Conservation (phyloP, 257 asterid species). For the Solanum chmielewskii region DNA sequence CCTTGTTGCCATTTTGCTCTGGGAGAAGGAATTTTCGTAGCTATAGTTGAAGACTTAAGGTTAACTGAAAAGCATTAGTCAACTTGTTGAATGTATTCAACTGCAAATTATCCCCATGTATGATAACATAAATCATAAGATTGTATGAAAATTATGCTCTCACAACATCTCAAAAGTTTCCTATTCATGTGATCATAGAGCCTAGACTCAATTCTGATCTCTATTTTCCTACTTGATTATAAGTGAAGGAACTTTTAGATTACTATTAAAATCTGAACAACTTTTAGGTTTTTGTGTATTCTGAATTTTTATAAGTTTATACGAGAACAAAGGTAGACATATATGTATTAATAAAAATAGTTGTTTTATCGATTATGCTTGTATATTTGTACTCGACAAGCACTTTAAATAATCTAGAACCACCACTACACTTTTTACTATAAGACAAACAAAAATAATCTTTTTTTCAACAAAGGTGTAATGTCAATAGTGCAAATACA, state of each 20-base stretch:
- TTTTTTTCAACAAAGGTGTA: not conserved
- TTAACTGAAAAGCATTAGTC: conserved; percentile 9
- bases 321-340: not conserved
- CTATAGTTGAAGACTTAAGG: not conserved
- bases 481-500: not conserved
- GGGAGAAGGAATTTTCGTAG: too few species aligned
- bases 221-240: not conserved
- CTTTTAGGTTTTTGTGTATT: not conserved
- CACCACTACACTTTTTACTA: not conserved
- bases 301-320: not conserved
- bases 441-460: not conserved
- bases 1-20: too few species aligned
- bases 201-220: conserved; percentile 17
- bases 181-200: conserved; percentile 7
- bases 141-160: conserved; percentile 13
- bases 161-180: conserved; percentile 9
- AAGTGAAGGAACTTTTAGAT: not conserved
- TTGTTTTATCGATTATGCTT: not conserved
- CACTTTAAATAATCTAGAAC: not conserved
- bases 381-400: not conserved
- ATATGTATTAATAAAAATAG: not conserved
- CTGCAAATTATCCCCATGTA: conserved; percentile 7
- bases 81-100: conserved; percentile 27
- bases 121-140: not conserved
- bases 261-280: not conserved